Conservation (phyloP, 2,329 filamentous ascomycete species). For the Triangularia verruculosa region DNA sequence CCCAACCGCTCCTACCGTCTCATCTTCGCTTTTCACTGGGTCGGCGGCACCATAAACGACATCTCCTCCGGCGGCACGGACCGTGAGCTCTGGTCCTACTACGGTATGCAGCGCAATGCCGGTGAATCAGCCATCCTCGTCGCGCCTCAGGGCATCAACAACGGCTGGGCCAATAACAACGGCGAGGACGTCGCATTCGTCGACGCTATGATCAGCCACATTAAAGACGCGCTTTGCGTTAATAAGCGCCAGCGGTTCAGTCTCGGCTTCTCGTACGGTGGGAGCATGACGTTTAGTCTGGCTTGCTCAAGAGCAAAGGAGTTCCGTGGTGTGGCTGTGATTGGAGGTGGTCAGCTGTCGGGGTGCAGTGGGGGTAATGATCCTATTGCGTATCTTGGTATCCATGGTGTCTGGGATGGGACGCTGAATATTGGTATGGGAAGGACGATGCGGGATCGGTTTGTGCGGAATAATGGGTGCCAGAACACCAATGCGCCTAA, state of each 20-base stretch:
- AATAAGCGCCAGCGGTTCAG: constrained; percentile 41
- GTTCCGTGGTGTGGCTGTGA: constrained; percentile 36
- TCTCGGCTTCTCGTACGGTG: constrained; percentile 41
- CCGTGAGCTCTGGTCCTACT: constrained; percentile 33
- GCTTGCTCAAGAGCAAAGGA: constrained; percentile 39
- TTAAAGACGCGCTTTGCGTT: constrained; percentile 41
- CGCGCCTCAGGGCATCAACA: constrained; percentile 40
- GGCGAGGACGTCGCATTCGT: constrained; percentile 42
- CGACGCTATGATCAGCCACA: constrained; percentile 37
- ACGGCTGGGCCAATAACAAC: constrained; percentile 41
- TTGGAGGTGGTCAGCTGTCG: constrained; percentile 8
- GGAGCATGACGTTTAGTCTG: constrained; percentile 40
- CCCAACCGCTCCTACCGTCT: constrained; percentile 36
- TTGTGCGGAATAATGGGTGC: constrained; percentile 22
- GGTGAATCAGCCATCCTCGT: constrained; percentile 41
- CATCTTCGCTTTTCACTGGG: constrained; percentile 42
- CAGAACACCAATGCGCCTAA: constrained; percentile 10
- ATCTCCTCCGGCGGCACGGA: constrained; percentile 27
- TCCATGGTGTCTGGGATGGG: constrained; percentile 19
- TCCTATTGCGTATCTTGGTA: constrained; percentile 18
- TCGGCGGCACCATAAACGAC: constrained; percentile 37
- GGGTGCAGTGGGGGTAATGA: constrained; percentile 17
- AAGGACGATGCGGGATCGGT: constrained; percentile 19
- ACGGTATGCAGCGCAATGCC: constrained; percentile 36
- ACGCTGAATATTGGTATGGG: constrained; percentile 14